Conservation (phyloP, 441 rosid species). For the Biscutella laevigata region DNA sequence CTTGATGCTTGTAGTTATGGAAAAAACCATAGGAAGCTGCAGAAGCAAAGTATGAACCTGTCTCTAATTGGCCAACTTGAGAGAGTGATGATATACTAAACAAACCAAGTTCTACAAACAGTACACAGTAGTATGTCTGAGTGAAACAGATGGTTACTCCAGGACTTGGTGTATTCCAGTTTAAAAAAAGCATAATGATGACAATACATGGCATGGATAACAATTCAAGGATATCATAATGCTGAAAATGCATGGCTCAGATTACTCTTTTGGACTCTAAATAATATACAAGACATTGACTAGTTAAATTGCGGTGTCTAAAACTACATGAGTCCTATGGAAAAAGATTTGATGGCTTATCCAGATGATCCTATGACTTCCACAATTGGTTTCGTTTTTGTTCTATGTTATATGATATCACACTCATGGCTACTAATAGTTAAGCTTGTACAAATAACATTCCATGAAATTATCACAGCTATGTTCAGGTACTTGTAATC, state of each 20-base stretch:
- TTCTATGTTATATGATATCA: background rate
- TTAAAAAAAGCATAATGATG: background rate
- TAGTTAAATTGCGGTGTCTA: background rate
- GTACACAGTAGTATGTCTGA: background rate
- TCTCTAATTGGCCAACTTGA: background rate
- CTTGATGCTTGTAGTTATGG: background rate
- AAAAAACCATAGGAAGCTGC: background rate
- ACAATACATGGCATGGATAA: background rate
- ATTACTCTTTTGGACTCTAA: background rate
- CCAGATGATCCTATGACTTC: background rate
- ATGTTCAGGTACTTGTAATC: background rate
- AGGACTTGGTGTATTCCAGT: background rate
- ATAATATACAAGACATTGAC: background rate
- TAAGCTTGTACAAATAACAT: background rate
- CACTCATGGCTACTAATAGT: background rate
- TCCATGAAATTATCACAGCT: background rate
- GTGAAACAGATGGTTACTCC: too few species aligned
- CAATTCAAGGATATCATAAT: background rate
- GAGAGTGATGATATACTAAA: background rate
- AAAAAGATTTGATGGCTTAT: background rate
- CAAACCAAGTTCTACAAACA: background rate
- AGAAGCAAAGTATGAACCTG: background rate
- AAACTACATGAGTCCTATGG: background rate
- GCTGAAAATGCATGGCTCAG: background rate
- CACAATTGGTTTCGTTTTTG: background rate